Conservation (phyloP, 495 filamentous ascomycete species). For the Cercophora samala region DNA sequence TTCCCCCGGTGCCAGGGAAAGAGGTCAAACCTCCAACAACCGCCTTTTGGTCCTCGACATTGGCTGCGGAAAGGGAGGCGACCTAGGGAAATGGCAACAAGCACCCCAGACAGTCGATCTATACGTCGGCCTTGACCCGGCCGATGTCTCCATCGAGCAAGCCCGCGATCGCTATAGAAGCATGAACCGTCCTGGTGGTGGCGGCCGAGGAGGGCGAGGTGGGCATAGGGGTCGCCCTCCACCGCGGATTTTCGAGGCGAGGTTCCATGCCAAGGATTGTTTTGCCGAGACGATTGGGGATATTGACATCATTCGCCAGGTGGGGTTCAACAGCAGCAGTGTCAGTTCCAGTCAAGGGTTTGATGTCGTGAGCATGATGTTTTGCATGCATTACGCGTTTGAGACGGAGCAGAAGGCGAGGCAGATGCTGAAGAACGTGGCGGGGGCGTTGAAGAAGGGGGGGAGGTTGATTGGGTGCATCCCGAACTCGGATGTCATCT, state of each 20-base stretch:
- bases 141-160: constrained; percentile 86
- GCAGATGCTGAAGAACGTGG: constrained; percentile 90
- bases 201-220: constrained; percentile 54
- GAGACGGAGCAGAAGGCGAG: constrained; percentile 85
- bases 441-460: constrained; percentile 84
- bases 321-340: constrained; percentile 73
- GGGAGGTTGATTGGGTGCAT: constrained; percentile 91
- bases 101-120: constrained; percentile 79
- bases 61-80: constrained; percentile 95
- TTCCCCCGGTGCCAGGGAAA: constrained; percentile 53
- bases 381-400: constrained; percentile 98
- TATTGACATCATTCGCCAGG: constrained; percentile 70
- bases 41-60: constrained; percentile 81
- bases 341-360: constrained; percentile 69
- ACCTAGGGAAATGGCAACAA: constrained; percentile 91
- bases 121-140: constrained; percentile 90
- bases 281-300: constrained; percentile 77
- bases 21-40: constrained; percentile 46
- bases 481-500: constrained; percentile 87
- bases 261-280: constrained; percentile 86
- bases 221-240: constrained; percentile 43
- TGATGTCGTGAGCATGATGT: constrained; percentile 98
- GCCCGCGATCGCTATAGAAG: constrained; percentile 75
- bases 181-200: constrained; percentile 61
- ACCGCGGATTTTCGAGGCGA: constrained; percentile 67